Percentiles rank a stretch among this genome's conserved stretches.
phyloP scores from a whole-genome alignment of 2,329 filamentous ascomycete genomes.

The Pyrenochaeta sp. region DNA sequence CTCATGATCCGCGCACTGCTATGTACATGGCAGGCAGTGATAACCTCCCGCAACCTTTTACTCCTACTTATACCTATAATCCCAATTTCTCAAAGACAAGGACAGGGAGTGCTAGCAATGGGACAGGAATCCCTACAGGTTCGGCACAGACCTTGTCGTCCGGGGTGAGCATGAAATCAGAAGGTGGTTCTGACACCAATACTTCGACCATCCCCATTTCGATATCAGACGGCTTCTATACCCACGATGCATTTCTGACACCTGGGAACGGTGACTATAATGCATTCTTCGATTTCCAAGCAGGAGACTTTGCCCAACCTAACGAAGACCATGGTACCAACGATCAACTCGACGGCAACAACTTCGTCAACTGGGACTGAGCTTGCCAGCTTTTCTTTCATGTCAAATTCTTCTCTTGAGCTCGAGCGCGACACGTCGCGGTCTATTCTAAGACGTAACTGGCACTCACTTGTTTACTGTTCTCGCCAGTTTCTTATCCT shows the following conservation, averaged over 20 bases:
- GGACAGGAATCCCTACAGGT: conserved; percentile 48
- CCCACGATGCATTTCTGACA: conserved; percentile 27
- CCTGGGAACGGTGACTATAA: conserved; percentile 30
- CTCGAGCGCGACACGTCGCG: not conserved
- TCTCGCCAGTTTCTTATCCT: not conserved
- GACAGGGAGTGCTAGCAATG: conserved; percentile 7
- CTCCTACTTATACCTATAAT: conserved; percentile 56
- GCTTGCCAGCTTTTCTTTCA: not conserved
- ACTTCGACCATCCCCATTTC: conserved; percentile 29
- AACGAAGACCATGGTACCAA: conserved; percentile 26
- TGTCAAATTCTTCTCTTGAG: not conserved
- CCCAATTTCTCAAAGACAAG: conserved; percentile 50
- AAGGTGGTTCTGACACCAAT: conserved; percentile 15
- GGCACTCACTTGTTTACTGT: not conserved
- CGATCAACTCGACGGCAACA: conserved; percentile 30
- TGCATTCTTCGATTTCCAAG: conserved; percentile 34
- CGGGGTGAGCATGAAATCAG: conserved; percentile 35
- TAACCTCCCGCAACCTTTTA: conserved; percentile 49
- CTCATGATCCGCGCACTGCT: conserved; percentile 55
- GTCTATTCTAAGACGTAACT: not conserved
- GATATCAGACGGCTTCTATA: conserved; percentile 32
- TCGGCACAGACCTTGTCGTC: conserved; percentile 53
- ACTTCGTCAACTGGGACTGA: conserved; percentile 38
- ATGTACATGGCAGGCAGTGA: conserved; percentile 58
- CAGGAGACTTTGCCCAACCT: conserved; percentile 19